Evolutionary conservation across 2,329 filamentous ascomycete species (phyloP).

Genomic region (Rutstroemia sp.): DNA sequence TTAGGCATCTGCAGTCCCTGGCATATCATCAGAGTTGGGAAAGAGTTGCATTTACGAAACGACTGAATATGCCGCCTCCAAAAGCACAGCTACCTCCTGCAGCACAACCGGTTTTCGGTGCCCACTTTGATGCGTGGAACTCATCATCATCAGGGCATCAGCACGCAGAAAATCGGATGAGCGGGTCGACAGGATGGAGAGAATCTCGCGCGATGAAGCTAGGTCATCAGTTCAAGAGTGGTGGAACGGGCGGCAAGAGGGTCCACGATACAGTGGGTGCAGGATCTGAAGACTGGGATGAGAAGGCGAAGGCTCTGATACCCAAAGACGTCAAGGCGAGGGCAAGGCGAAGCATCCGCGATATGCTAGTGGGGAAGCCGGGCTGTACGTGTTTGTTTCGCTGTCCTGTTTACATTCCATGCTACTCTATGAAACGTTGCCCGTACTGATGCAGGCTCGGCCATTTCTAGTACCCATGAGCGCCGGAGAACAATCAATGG

Average conservation of each 20-base stretch:
- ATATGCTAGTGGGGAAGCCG: constrained; percentile 38
- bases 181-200: constrained; percentile 62
- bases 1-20: too few relatives aligned
- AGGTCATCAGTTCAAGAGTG: constrained; percentile 56
- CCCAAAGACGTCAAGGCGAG: constrained; percentile 32
- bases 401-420: constrained; percentile 3
- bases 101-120: constrained; percentile 34
- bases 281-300: constrained; percentile 50
- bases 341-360: constrained; percentile 37
- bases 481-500: constrained; percentile 18
- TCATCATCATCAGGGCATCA: constrained; percentile 73
- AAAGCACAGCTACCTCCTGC: constrained; percentile 19
- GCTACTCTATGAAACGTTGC: constrained; percentile 1
- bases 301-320: constrained; percentile 37
- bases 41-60: not conserved
- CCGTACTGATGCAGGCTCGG: constrained; percentile 7
- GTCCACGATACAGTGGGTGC: constrained; percentile 59
- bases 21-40: not conserved
- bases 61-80: constrained; percentile 17
- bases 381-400: constrained; percentile 5
- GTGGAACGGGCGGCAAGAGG: constrained; percentile 49
- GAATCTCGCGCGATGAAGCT: constrained; percentile 63
- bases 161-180: constrained; percentile 58
- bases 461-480: constrained; percentile 27
- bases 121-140: constrained; percentile 62